phyloP scores from a whole-genome alignment of 106 monocot genomes.

The Dendrobium officinale region DNA sequence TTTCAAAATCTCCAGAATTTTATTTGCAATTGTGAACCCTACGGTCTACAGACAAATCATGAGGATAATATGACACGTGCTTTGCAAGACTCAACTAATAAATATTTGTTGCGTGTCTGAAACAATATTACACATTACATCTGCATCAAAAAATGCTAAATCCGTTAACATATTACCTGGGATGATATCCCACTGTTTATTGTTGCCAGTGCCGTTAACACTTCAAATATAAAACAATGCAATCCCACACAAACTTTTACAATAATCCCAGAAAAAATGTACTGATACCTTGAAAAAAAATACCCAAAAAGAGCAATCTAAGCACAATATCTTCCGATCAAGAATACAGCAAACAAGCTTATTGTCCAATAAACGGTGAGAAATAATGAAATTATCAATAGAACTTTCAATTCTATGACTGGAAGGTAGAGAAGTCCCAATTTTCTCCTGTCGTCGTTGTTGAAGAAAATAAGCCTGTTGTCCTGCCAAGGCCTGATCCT shows the following conservation, averaged over 20 bases:
- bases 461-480: conserved; percentile 26
- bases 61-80: no score
- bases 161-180: no score
- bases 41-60: no score
- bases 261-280: not conserved
- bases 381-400: conserved; percentile 14
- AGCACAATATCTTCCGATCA: not conserved
- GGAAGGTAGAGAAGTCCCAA: conserved; percentile 11
- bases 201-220: no score
- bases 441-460: conserved; percentile 9
- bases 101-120: no score
- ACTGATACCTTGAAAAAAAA: not conserved
- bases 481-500: conserved; percentile 22
- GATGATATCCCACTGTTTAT: no score
- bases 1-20: no score
- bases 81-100: no score
- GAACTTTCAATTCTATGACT: conserved; percentile 30
- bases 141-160: no score
- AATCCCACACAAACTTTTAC: not conserved
- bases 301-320: not conserved
- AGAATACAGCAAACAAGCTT: not conserved
- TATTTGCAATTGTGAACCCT: no score
- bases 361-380: not conserved
- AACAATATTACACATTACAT: no score
- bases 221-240: not conserved